Evolutionary conservation across 352 stramenopile genomes (phyloP).

Genomic region (Phytophthora crassamura): DNA sequence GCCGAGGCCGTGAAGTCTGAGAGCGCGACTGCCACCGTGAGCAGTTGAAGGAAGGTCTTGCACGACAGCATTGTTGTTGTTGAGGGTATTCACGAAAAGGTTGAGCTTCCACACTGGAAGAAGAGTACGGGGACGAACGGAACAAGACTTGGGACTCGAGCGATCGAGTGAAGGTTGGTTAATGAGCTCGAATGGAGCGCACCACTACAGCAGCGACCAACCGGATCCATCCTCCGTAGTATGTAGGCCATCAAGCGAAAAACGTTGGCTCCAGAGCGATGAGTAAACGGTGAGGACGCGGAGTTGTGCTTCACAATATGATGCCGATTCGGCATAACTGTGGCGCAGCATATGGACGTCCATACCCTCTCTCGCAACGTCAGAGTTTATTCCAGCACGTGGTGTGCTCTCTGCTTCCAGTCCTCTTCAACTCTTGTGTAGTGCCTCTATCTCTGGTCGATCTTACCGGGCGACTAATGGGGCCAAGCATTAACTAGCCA

Average conservation of each 20-base stretch:
- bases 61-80: conserved; percentile 35
- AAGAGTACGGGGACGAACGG: conserved; percentile 5
- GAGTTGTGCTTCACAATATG: conserved; percentile 3
- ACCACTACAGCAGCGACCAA: not conserved
- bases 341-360: conserved; percentile 3
- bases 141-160: conserved; percentile 23
- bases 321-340: conserved; percentile 16
- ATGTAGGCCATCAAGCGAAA: conserved; percentile 1
- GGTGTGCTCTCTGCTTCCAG: conserved; percentile 3
- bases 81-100: conserved; percentile 7
- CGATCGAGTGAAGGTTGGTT: conserved; percentile 32
- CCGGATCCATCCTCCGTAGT: not conserved
- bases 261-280: not conserved
- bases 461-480: conserved; percentile 1
- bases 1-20: conserved; percentile 22
- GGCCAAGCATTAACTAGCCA: no score
- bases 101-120: conserved; percentile 17
- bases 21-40: conserved; percentile 28
- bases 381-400: conserved; percentile 8
- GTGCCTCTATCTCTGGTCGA: no score
- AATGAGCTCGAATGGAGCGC: conserved; percentile 14
- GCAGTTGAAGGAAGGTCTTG: conserved; percentile 33
- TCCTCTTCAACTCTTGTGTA: not conserved
- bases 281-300: not conserved
- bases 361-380: not conserved